phyloP scores from a whole-genome alignment of 2,329 filamentous ascomycete genomes.

The Stromatinia cepivora region DNA sequence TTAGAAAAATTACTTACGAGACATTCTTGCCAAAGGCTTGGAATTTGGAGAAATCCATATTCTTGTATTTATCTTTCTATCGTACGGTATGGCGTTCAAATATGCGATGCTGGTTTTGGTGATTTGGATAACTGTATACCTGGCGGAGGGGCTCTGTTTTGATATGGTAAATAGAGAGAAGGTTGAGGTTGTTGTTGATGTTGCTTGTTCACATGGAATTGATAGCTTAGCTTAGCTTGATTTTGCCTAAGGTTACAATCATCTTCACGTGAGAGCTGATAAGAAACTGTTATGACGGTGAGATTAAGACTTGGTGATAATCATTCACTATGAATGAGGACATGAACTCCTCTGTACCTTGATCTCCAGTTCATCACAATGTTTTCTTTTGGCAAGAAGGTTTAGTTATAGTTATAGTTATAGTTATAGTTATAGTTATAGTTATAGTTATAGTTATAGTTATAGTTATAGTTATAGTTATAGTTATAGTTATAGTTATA shows the following conservation, averaged over 20 bases:
- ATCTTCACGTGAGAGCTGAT: constrained; percentile 19
- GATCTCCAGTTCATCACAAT: no score
- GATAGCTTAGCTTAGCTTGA: background rate
- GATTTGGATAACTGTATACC: background rate
- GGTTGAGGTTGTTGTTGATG: constrained; percentile 20
- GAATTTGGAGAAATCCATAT: constrained; percentile 63
- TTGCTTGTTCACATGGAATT: constrained; percentile 17
- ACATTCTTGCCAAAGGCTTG: constrained; percentile 71
- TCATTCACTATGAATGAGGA: background rate
- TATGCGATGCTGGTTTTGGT: background rate
- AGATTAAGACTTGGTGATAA: background rate
- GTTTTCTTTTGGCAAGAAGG: no score
- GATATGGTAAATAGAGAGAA: constrained; percentile 8
- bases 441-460: no score
- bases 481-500: no score
- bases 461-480: no score
- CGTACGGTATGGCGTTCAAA: background rate
- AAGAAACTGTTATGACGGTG: background rate
- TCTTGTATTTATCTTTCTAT: constrained; percentile 16
- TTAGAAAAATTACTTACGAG: constrained; percentile 49
- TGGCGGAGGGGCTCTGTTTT: background rate
- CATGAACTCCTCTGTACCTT: no score
- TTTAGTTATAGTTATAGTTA: background rate
- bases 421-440: no score
- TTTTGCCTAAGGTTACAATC: constrained; percentile 13